phyloP scores from a whole-genome alignment of 805 yeast genomes.

The Pichia heedii region DNA sequence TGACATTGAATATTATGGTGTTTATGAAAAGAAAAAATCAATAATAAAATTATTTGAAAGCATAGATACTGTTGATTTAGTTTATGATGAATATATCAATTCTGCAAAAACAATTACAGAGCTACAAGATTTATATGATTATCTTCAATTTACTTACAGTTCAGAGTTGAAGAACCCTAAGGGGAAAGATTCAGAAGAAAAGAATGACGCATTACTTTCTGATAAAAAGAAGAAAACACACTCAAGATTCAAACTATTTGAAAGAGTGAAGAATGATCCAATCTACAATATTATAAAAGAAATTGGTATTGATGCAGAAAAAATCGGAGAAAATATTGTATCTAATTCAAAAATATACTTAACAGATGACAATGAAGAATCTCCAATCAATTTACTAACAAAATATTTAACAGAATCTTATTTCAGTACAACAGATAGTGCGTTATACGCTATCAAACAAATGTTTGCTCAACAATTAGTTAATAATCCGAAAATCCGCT shows the following conservation, averaged over 20 bases:
- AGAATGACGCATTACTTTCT: slow-evolving; percentile 10
- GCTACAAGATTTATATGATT: slow-evolving; percentile 80
- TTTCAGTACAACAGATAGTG: slow-evolving; percentile 46
- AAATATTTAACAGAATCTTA: slow-evolving; percentile 29
- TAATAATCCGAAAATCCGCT: slow-evolving; percentile 73
- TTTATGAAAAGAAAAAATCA: slow-evolving; percentile 58
- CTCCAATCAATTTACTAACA: slow-evolving; percentile 55
- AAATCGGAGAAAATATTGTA: slow-evolving; percentile 74
- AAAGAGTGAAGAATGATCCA: slow-evolving; percentile 55
- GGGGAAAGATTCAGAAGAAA: slow-evolving; percentile 8
- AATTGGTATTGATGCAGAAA: slow-evolving; percentile 69
- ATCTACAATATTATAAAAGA: slow-evolving; percentile 58
- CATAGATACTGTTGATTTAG: slow-evolving; percentile 48
- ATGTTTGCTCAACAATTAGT: slow-evolving; percentile 72
- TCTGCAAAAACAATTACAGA: slow-evolving; percentile 61
- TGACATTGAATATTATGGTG: slow-evolving; percentile 82
- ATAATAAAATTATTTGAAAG: slow-evolving; percentile 48
- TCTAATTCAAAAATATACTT: slow-evolving; percentile 60
- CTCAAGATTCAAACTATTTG: slow-evolving; percentile 52
- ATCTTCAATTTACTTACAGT: slow-evolving; percentile 66
- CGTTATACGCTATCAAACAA: slow-evolving; percentile 58
- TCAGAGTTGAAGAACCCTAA: slow-evolving; percentile 41
- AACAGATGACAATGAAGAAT: slow-evolving; percentile 54
- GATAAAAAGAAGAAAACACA: slow-evolving; percentile 36
- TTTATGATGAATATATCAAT: slow-evolving; percentile 44